These are phyloP conservation scores for Chaetomium sp. DNA, from an alignment of 2,329 filamentous ascomycete species.

Conservation along the genomic window DNA sequence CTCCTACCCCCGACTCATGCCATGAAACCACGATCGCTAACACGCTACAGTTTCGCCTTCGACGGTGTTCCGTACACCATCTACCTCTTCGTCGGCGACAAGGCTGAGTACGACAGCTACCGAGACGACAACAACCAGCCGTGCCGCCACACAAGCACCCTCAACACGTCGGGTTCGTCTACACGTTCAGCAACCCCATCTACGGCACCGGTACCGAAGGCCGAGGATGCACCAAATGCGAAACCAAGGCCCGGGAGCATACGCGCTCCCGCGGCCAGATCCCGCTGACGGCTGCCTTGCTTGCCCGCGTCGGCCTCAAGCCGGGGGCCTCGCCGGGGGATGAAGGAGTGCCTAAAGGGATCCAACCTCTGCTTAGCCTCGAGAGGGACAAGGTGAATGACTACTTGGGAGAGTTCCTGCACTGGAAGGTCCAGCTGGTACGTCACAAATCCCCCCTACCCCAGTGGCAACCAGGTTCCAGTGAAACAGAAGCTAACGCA, in stretches of 20 bases:
- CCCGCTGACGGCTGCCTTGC: neutral
- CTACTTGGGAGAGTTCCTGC: neutral
- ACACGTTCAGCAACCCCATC: constrained; percentile 5
- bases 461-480: neutral
- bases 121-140: neutral
- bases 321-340: neutral
- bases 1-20: neutral
- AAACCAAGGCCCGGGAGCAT: neutral
- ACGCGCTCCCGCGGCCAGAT: neutral
- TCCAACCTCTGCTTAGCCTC: neutral
- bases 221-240: neutral
- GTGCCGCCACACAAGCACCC: neutral
- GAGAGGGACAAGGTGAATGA: neutral
- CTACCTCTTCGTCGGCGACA: neutral
- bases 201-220: neutral
- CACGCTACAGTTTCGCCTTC: neutral
- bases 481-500: neutral
- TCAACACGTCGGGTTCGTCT: neutral
- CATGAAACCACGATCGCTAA: neutral
- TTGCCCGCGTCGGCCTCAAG: neutral
- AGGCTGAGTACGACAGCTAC: neutral
- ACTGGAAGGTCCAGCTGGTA: neutral
- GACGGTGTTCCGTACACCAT: neutral
- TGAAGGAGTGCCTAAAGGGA: neutral
- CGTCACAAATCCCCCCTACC: neutral